Evolutionary conservation across 164 flowering plant genomes (phyloP).

Genomic region (Stephania yunnanensis): DNA sequence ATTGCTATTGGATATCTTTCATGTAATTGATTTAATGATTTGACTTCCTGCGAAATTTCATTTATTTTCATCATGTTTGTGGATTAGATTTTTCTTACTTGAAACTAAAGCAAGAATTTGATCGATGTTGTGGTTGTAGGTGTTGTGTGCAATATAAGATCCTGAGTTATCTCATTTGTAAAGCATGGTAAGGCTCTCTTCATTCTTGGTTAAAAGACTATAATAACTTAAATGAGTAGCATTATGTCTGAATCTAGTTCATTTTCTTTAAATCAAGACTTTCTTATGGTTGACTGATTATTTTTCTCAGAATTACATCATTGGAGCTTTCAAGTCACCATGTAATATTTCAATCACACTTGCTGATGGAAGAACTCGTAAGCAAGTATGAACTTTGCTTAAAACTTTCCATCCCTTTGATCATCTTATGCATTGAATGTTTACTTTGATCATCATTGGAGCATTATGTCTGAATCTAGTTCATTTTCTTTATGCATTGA

Average conservation of each 20-base stretch:
- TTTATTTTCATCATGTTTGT: too few species aligned
- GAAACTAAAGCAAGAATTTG: background rate
- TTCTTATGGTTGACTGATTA: background rate
- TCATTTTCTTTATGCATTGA: too few species aligned
- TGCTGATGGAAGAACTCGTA: conserved; percentile 74
- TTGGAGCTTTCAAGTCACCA: conserved; percentile 89
- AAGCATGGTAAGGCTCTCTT: conserved; percentile 16
- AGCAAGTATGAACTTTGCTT: conserved; percentile 47
- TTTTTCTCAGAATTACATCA: conserved; percentile 55
- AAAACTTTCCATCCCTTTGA: too few species aligned
- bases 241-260: background rate
- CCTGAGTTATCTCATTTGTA: background rate
- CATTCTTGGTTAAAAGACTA: background rate
- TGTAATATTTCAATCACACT: conserved; percentile 68
- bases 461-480: too few species aligned
- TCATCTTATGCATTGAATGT: too few species aligned
- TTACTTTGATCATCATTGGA: too few species aligned
- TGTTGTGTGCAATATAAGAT: background rate
- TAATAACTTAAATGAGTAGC: background rate
- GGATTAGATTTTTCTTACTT: background rate
- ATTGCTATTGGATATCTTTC: background rate
- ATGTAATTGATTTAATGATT: background rate
- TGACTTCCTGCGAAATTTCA: background rate
- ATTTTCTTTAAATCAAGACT: background rate
- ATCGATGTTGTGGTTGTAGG: conserved; percentile 4